A percentile compares a stretch with the other conserved stretches of the same genome.
Conservation (phyloP, 768 basidiomycete species). For the Leccinum arenicola region DNA sequence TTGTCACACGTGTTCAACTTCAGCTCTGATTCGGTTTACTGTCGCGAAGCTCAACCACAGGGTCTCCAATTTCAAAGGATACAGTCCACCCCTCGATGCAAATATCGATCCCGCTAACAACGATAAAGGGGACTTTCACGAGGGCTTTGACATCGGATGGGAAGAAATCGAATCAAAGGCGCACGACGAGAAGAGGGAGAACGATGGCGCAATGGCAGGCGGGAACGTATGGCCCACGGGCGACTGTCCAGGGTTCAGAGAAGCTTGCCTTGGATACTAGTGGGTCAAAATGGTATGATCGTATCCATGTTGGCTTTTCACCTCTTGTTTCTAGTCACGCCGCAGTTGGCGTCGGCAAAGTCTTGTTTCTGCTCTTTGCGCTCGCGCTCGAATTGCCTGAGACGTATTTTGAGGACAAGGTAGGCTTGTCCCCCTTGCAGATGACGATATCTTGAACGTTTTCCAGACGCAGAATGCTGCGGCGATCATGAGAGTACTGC, state of each 20-base stretch:
- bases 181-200: slow-evolving; percentile 25
- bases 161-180: slow-evolving; percentile 42
- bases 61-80: slow-evolving; percentile 74
- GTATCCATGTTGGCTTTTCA: slow-evolving; percentile 13
- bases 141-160: slow-evolving; percentile 86
- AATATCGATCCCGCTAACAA: slow-evolving; percentile 68
- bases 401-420: slow-evolving; percentile 67
- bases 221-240: slow-evolving; percentile 78
- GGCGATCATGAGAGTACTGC: slow-evolving; percentile 62
- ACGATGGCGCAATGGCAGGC: slow-evolving; percentile 61
- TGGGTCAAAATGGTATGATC: slow-evolving; percentile 36
- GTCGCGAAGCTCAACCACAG: slow-evolving; percentile 59
- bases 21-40: not conserved
- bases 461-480: slow-evolving; percentile 57
- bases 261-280: slow-evolving; percentile 64
- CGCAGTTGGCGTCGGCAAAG: slow-evolving; percentile 49
- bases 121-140: slow-evolving; percentile 82
- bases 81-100: slow-evolving; percentile 63
- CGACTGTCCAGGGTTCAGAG: slow-evolving; percentile 57
- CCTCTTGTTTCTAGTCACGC: slow-evolving; percentile 42
- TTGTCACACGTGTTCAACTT: not conserved
- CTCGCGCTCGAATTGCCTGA: slow-evolving; percentile 60
- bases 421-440: slow-evolving; percentile 12
- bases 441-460: not conserved
- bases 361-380: slow-evolving; percentile 68